Conservation (phyloP, 2,329 filamentous ascomycete species). For the Fusarium hainanense region DNA sequence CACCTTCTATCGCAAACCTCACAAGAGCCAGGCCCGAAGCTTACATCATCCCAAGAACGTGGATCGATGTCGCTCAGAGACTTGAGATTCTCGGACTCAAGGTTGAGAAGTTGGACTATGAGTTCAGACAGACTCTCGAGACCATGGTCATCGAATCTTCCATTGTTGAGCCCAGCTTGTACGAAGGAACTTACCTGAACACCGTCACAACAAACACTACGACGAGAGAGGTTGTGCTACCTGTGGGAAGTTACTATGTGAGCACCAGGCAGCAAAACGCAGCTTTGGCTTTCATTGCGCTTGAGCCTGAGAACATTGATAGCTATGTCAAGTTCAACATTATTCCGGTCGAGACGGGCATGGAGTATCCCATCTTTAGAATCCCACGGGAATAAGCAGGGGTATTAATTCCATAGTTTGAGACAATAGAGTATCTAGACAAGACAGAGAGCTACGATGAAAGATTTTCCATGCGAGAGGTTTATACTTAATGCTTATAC, state of each 20-base stretch:
- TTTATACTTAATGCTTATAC: rapidly evolving
- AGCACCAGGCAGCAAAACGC: conserved; percentile 24
- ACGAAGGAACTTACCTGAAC: conserved; percentile 18
- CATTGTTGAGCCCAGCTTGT: not conserved
- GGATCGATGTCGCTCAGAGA: not conserved
- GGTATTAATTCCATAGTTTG: rapidly evolving
- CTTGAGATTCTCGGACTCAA: not conserved
- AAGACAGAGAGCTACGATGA: not conserved
- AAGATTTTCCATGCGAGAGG: rapidly evolving
- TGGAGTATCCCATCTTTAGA: conserved; percentile 25
- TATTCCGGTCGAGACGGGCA: conserved; percentile 2
- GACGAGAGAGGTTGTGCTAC: not conserved
- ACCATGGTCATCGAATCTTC: conserved; percentile 5
- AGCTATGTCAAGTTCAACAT: conserved; percentile 25
- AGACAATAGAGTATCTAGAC: not conserved
- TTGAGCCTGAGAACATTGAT: conserved; percentile 24
- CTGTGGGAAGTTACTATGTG: conserved; percentile 4
- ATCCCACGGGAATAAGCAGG: not conserved
- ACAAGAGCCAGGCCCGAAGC: conserved; percentile 7
- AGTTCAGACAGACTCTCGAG: not conserved
- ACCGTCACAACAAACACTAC: conserved; percentile 15
- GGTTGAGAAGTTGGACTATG: conserved; percentile 5
- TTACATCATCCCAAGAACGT: conserved; percentile 13
- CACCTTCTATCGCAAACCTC: conserved; percentile 9
- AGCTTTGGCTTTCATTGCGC: conserved; percentile 5